Conservation (phyloP, 2,329 filamentous ascomycete genomes). For the Thelonectria discophora region DNA sequence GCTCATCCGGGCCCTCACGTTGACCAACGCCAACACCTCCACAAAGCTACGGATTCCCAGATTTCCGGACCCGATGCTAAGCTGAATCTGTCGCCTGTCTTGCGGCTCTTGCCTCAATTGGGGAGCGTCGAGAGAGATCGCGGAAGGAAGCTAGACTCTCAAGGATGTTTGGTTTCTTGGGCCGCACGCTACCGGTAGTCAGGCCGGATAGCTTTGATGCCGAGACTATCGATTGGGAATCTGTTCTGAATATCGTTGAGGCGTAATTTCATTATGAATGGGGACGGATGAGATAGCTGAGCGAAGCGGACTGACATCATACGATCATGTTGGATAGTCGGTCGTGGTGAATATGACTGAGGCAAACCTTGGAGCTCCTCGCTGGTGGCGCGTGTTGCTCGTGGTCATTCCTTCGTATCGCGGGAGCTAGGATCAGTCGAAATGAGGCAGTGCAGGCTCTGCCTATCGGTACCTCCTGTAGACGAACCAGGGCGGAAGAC, state of each 20-base stretch:
- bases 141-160: not conserved
- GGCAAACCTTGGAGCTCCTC: too few relatives aligned
- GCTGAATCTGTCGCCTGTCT: not conserved
- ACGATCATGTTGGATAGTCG: too few relatives aligned
- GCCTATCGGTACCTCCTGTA: too few relatives aligned
- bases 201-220: not conserved
- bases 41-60: not conserved
- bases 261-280: not conserved
- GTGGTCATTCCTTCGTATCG: too few relatives aligned
- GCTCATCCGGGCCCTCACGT: not conserved
- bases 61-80: not conserved
- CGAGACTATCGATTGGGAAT: not conserved
- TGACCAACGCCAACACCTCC: not conserved
- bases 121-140: not conserved
- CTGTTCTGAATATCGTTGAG: not conserved
- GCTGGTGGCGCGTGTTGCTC: too few relatives aligned
- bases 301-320: too few relatives aligned
- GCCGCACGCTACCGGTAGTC: not conserved
- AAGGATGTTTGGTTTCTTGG: not conserved
- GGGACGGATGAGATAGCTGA: too few relatives aligned
- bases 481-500: too few relatives aligned
- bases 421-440: too few relatives aligned
- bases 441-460: too few relatives aligned
- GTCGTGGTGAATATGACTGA: too few relatives aligned
- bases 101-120: not conserved